These are phyloP conservation scores for Nicotiana tabacum DNA, from an alignment of 257 asterid species.

Conservation along the genomic window DNA sequence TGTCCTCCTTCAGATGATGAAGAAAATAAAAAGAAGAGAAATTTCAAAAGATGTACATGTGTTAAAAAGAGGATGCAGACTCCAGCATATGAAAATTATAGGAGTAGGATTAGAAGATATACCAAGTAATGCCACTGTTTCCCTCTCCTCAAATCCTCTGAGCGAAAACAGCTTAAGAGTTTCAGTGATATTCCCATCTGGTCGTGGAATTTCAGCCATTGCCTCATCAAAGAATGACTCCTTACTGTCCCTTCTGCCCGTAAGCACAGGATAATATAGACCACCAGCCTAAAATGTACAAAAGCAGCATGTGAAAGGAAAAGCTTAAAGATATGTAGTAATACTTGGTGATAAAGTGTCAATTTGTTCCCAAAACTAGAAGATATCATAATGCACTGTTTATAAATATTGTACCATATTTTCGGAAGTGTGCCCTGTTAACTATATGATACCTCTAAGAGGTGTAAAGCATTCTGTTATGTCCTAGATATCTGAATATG, in stretches of 20 bases:
- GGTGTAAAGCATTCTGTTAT: neutral
- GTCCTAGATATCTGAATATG: neutral
- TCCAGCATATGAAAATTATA: neutral
- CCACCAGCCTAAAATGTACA: slow-evolving; percentile 31
- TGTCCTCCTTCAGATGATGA: slow-evolving; percentile 11
- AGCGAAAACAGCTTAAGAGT: slow-evolving; percentile 20
- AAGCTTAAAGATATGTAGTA: neutral
- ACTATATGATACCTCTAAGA: too few relatives aligned
- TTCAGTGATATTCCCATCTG: slow-evolving; percentile 22
- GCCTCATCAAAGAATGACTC: slow-evolving; percentile 22
- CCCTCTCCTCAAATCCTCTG: slow-evolving; percentile 30
- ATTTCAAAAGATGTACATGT: neutral
- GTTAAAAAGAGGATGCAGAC: neutral
- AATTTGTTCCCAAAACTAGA: neutral
- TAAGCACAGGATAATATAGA: slow-evolving; percentile 27
- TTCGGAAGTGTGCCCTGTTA: too few relatives aligned
- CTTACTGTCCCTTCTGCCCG: slow-evolving; percentile 31
- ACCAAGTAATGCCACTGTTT: slow-evolving; percentile 31
- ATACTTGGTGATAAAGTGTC: neutral
- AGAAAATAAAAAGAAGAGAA: neutral
- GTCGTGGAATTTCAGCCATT: slow-evolving; percentile 26
- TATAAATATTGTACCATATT: too few relatives aligned
- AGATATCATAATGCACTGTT: too few relatives aligned
- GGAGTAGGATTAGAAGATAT: neutral
- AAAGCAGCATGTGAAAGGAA: neutral